Evolutionary conservation across 108 stramenopile genomes (phyloP).

Genomic region (Aurantiochytrium sp.): DNA sequence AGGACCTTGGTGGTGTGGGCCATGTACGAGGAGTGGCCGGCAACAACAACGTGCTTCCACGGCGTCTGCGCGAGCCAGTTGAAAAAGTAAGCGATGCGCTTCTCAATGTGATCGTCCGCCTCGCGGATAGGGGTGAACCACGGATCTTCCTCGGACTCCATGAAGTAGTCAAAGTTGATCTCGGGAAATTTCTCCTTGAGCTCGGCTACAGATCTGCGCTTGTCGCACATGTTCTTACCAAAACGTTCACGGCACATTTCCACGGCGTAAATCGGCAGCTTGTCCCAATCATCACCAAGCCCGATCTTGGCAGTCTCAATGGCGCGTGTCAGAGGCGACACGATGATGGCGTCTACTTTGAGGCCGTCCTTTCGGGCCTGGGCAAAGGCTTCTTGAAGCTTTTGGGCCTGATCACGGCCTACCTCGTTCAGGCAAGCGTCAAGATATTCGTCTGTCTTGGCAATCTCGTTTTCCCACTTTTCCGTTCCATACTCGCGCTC

Average conservation of each 20-base stretch:
- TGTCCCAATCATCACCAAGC: background rate
- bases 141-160: background rate
- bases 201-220: background rate
- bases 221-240: slow-evolving; percentile 4
- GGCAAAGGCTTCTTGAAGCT: background rate
- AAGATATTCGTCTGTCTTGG: background rate
- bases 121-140: background rate
- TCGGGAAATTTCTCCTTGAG: background rate
- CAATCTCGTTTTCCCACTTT: background rate
- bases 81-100: background rate
- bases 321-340: background rate
- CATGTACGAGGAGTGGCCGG: background rate
- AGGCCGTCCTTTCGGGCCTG: background rate
- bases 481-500: background rate
- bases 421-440: background rate
- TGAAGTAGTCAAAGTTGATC: slow-evolving; percentile 1
- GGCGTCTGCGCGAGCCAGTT: slow-evolving; percentile 5
- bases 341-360: background rate
- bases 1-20: background rate
- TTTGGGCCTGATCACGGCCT: background rate
- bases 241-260: slow-evolving; percentile 4
- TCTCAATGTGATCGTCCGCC: background rate
- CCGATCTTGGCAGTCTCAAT: background rate
- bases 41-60: background rate
- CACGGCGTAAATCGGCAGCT: background rate